A percentile compares a stretch with the other conserved stretches of the same genome.
Evolutionary conservation across 139 green algal genomes (phyloP).

Genomic region (Asterochloris erici): DNA sequence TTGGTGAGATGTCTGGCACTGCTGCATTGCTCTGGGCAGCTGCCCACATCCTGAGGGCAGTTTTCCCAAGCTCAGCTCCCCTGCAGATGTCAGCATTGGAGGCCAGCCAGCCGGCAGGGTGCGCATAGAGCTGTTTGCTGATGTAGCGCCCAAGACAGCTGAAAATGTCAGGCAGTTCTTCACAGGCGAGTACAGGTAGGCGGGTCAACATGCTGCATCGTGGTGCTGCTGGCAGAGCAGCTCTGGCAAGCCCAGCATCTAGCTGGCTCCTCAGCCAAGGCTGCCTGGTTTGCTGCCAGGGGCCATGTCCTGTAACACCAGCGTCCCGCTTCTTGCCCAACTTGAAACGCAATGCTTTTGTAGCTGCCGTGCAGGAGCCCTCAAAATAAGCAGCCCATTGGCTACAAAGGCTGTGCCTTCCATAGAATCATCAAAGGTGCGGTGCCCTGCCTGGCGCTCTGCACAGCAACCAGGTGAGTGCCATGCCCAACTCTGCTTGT

Average conservation of each 20-base stretch:
- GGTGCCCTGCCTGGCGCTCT: conserved; percentile 60
- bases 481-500: neutral
- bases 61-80: neutral
- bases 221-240: neutral
- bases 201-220: neutral
- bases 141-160: conserved; percentile 78
- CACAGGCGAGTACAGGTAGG: conserved; percentile 85
- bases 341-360: no score
- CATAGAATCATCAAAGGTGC: conserved; percentile 97
- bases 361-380: conserved; percentile 49
- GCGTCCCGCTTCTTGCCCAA: neutral
- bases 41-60: neutral
- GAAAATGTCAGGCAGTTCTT: conserved; percentile 94
- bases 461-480: neutral
- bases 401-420: conserved; percentile 85
- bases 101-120: conserved; percentile 71
- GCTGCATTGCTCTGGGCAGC: neutral
- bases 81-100: conserved; percentile 84
- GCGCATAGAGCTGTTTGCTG: conserved; percentile 91
- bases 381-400: conserved; percentile 59
- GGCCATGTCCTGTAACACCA: neutral
- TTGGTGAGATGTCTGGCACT: conserved; percentile 53
- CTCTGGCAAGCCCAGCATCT: no score
- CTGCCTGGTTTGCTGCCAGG: neutral
- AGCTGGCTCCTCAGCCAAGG: no score